Conservation (phyloP, 108 stramenopile genomes). For the Schizochytrium sp. region DNA sequence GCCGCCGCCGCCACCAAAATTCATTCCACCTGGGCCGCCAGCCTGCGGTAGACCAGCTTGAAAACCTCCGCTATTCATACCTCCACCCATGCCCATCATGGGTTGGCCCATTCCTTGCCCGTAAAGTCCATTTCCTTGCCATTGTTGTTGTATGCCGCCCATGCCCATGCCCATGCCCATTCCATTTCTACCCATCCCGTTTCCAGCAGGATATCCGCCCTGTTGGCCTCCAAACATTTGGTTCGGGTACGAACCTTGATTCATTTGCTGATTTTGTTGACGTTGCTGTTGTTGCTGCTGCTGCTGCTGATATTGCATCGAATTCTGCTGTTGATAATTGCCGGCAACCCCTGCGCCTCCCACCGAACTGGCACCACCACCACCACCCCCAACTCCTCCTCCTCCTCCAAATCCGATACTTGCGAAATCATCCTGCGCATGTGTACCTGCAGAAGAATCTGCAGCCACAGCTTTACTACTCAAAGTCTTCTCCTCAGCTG, state of each 20-base stretch:
- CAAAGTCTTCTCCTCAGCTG: no score
- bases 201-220: neutral
- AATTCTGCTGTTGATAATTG: neutral
- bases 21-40: neutral
- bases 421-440: neutral
- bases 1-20: neutral
- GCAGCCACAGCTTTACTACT: no score
- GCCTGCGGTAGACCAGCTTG: neutral
- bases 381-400: neutral
- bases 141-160: neutral
- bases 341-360: neutral
- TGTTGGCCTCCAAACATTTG: neutral
- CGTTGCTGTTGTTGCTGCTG: neutral
- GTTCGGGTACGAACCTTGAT: neutral
- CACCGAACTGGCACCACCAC: neutral
- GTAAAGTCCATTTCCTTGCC: neutral
- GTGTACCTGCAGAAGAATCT: no score
- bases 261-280: neutral
- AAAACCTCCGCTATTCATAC: neutral
- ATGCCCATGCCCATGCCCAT: neutral
- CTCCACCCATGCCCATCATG: neutral
- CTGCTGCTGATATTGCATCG: slow-evolving; percentile 34
- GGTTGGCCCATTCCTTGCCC: neutral
- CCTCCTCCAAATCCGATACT: neutral
- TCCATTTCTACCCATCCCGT: neutral